A percentile compares a stretch with the other conserved stretches of the same genome.
Conservation (phyloP, 139 green algal species). For the Desmodesmus armatus region DNA sequence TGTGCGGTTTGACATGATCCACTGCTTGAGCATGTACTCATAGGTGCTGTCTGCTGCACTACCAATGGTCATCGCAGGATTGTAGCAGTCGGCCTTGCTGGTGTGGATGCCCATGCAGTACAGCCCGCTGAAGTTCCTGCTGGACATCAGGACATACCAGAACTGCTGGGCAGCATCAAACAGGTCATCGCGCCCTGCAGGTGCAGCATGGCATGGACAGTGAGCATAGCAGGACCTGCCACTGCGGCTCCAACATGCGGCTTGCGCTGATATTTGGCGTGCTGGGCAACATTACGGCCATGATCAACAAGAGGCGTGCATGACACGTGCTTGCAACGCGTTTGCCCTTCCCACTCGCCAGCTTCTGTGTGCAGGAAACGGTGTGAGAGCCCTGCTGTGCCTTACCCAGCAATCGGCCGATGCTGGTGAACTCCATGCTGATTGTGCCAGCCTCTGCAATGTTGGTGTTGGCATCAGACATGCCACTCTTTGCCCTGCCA, state of each 20-base stretch:
- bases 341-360: too few relatives aligned
- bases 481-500: background rate
- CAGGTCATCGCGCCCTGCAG: constrained; percentile 50
- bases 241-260: too few relatives aligned
- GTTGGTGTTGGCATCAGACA: constrained; percentile 53
- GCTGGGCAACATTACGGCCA: too few relatives aligned
- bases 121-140: constrained; percentile 64
- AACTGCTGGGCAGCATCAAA: constrained; percentile 49
- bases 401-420: constrained; percentile 59
- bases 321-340: background rate
- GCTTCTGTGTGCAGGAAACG: too few relatives aligned
- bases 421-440: constrained; percentile 81
- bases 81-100: constrained; percentile 48
- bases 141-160: constrained; percentile 50
- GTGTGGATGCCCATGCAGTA: constrained; percentile 73
- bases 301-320: background rate
- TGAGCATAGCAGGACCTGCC: background rate
- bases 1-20: constrained; percentile 48
- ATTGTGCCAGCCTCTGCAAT: constrained; percentile 83
- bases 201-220: background rate
- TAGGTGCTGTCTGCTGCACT: constrained; percentile 46
- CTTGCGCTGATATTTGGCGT: too few relatives aligned
- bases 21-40: constrained; percentile 91
- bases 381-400: too few relatives aligned
- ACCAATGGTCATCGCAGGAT: constrained; percentile 45